Conservation (phyloP, 1,284 basidiomycete species). For the Xerocomus amazonicus region DNA sequence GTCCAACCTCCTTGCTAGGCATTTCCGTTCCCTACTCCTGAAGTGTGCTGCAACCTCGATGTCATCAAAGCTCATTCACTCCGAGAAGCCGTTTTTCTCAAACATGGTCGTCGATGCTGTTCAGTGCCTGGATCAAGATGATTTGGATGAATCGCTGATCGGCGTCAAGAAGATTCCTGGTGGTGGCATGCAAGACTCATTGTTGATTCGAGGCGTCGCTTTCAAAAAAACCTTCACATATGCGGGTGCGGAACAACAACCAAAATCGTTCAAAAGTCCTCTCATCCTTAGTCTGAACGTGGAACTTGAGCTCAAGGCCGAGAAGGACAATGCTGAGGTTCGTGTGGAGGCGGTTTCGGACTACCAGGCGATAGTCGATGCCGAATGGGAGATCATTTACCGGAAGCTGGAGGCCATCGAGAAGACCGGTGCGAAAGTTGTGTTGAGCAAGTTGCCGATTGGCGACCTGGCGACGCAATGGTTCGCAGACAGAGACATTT, state of each 20-base stretch:
- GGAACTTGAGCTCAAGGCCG: constrained; percentile 98
- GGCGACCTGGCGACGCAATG: constrained; percentile 99
- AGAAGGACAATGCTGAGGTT: constrained; percentile 99
- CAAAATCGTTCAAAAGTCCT: constrained; percentile 88
- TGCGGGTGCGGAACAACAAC: constrained; percentile 98
- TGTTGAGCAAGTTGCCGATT: constrained; percentile 97
- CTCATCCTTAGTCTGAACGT: constrained; percentile 95
- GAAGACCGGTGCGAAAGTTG: constrained; percentile 95
- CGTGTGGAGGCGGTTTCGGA: constrained; percentile 95
- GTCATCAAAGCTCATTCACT: constrained; percentile 99
- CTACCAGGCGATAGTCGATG: constrained; percentile 99
- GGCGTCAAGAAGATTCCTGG: constrained; percentile 99
- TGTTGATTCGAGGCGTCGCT: constrained; percentile 85
- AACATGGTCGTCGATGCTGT: constrained; percentile 99
- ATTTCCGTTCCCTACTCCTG: constrained; percentile 90
- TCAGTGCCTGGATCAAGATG: constrained; percentile 86
- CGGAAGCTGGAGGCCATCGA: constrained; percentile 96
- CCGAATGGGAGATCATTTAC: constrained; percentile 99
- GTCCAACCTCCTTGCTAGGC: constrained; percentile 44
- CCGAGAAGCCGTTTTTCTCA: constrained; percentile 98
- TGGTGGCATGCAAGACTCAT: constrained; percentile 96
- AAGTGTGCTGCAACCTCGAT: constrained; percentile 98
- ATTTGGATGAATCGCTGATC: constrained; percentile 94
- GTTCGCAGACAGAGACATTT: constrained; percentile 99
- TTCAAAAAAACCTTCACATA: constrained; percentile 99